These are phyloP conservation scores for Yueomyces sp. DNA, from an alignment of 805 yeast genomes.

Conservation along the genomic window DNA sequence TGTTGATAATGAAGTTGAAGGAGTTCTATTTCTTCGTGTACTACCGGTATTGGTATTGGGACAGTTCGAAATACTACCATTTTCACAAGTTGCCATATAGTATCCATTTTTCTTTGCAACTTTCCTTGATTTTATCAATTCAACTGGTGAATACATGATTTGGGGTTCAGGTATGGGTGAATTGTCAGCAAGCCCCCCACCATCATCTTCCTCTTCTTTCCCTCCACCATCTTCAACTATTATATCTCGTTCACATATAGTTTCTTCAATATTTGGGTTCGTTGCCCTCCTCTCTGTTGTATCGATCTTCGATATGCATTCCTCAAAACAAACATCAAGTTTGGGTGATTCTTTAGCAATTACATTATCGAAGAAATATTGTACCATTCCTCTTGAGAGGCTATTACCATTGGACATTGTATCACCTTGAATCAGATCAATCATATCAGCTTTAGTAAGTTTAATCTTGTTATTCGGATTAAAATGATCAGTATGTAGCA, in stretches of 20 bases:
- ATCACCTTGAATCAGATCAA: slow-evolving; percentile 31
- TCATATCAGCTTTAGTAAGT: slow-evolving; percentile 52
- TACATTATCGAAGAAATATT: slow-evolving; percentile 56
- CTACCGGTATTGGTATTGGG: slow-evolving; percentile 9
- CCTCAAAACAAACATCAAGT: slow-evolving; percentile 4
- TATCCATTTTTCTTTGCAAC: not conserved
- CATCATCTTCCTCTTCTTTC: too few species aligned
- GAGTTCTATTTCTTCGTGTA: slow-evolving; percentile 4
- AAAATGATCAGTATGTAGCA: slow-evolving; percentile 64
- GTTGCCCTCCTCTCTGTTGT: too few species aligned
- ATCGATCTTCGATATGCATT: too few species aligned
- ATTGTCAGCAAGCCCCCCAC: too few species aligned
- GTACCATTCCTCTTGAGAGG: slow-evolving; percentile 30
- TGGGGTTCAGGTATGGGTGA: too few species aligned
- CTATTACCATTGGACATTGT: slow-evolving; percentile 15
- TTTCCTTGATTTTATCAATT: slow-evolving; percentile 4
- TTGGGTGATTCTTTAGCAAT: slow-evolving; percentile 41
- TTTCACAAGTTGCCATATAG: slow-evolving; percentile 1
- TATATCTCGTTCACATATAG: too few species aligned
- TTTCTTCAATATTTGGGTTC: too few species aligned
- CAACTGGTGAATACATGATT: slow-evolving; percentile 13
- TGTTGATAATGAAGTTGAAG: slow-evolving; percentile 10
- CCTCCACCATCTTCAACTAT: too few species aligned
- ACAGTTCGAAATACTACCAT: slow-evolving; percentile 1
- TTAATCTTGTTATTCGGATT: slow-evolving; percentile 54